phyloP scores from a whole-genome alignment of 2,329 filamentous ascomycete genomes.

The Claviceps sorghi region DNA sequence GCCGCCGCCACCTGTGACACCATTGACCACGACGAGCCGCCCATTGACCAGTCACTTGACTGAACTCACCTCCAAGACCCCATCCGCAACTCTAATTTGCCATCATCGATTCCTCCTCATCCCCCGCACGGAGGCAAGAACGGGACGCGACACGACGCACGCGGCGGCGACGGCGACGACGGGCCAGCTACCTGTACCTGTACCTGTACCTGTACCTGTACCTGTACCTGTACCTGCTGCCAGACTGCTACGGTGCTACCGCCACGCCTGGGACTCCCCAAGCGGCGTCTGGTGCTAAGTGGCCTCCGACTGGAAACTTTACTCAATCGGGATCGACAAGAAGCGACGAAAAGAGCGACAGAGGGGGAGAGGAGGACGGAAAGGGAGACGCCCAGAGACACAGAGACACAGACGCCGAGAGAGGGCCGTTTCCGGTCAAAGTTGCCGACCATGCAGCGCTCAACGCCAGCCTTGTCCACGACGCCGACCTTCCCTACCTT shows the following conservation, averaged over 20 bases:
- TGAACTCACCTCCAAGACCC: not conserved
- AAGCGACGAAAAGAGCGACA: not conserved
- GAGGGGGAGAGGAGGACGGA: not conserved
- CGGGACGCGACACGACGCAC: not conserved
- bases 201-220: no score
- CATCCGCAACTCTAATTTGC: not conserved
- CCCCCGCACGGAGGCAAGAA: not conserved
- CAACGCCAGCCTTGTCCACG: slow-evolving; percentile 9
- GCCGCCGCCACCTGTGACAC: slow-evolving; percentile 1
- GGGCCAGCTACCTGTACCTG: not conserved
- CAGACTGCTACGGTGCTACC: not conserved
- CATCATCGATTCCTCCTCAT: not conserved
- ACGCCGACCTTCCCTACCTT: slow-evolving; percentile 23
- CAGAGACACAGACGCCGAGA: no score
- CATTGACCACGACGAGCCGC: not conserved
- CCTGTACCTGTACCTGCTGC: no score
- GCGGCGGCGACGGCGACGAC: not conserved
- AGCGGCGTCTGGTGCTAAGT: not conserved
- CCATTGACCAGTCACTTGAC: not conserved
- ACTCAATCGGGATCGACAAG: not conserved
- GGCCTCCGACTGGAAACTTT: not conserved
- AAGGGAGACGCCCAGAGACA: not conserved
- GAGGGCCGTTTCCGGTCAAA: not conserved
- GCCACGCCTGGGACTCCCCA: not conserved
- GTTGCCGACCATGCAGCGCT: slow-evolving; percentile 4